phyloP scores from a whole-genome alignment of 495 filamentous ascomycete species.

The Neurospora sp. region DNA sequence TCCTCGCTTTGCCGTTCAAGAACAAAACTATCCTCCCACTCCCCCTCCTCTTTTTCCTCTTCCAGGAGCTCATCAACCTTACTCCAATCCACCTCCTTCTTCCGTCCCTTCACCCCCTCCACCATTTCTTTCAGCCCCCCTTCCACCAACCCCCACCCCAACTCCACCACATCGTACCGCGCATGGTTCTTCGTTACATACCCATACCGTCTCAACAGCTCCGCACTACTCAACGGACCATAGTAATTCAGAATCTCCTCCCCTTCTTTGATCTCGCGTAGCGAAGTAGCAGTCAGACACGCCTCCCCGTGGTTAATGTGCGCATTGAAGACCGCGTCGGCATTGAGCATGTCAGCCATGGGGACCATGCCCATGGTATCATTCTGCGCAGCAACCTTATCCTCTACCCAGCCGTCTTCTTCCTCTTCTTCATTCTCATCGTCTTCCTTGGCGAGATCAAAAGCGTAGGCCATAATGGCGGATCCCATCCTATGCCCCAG shows the following conservation, averaged over 20 bases:
- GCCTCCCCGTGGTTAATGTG: conserved; percentile 63
- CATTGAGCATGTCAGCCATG: conserved; percentile 86
- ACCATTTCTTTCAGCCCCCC: conserved; percentile 11
- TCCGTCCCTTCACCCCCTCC: conserved; percentile 25
- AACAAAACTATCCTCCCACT: conserved; percentile 35
- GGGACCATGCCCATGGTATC: conserved; percentile 77
- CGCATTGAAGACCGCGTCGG: conserved; percentile 74
- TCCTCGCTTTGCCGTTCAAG: conserved; percentile 33
- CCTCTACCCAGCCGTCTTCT: conserved; percentile 54
- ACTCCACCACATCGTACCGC: conserved; percentile 71
- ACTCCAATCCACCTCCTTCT: conserved; percentile 33
- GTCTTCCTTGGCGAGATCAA: conserved; percentile 58
- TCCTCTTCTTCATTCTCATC: conserved; percentile 39
- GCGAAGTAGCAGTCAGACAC: conserved; percentile 53
- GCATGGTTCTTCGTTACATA: conserved; percentile 73
- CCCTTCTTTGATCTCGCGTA: conserved; percentile 55
- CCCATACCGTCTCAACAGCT: conserved; percentile 79
- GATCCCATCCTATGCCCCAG: conserved; percentile 74
- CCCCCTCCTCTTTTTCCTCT: conserved; percentile 19
- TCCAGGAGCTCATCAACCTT: conserved; percentile 17
- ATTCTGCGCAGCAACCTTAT: conserved; percentile 46
- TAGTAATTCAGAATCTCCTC: conserved; percentile 89
- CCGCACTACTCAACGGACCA: conserved; percentile 69
- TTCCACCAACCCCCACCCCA: conserved; percentile 50
- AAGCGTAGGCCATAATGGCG: conserved; percentile 90